These are phyloP conservation scores for Fusarium nematophilum DNA, from an alignment of 2,329 filamentous ascomycete species.

Conservation along the genomic window DNA sequence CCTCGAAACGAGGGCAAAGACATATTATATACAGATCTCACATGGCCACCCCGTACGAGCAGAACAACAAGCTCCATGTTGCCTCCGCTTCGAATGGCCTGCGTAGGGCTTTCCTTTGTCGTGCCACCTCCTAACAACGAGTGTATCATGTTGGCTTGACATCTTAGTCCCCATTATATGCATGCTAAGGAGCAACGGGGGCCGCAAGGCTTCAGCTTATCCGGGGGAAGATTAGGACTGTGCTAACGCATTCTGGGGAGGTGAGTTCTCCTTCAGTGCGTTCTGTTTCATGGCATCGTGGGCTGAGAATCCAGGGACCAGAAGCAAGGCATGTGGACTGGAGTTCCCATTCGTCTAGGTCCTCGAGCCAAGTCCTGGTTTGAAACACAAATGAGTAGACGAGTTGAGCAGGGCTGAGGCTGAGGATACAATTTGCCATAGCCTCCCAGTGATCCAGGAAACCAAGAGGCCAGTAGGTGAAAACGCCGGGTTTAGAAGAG, in stretches of 20 bases:
- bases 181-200: background rate
- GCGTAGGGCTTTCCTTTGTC: slow-evolving; percentile 4
- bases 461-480: slow-evolving; percentile 1
- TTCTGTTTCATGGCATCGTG: slow-evolving; percentile 1
- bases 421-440: background rate
- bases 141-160: slow-evolving; percentile 21
- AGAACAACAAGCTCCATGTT: background rate
- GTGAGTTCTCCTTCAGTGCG: background rate
- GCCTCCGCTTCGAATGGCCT: slow-evolving; percentile 1
- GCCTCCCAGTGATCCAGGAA: background rate
- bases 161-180: background rate
- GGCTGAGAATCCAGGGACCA: background rate
- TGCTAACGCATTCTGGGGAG: background rate
- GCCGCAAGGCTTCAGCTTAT: background rate
- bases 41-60: background rate
- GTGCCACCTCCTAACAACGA: slow-evolving; percentile 9
- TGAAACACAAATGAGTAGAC: slow-evolving; percentile 4
- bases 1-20: background rate
- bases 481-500: background rate
- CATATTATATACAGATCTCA: slow-evolving; percentile 4
- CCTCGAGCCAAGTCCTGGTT: background rate
- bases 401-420: background rate
- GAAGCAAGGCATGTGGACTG: background rate
- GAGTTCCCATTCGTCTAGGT: background rate
- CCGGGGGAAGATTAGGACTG: background rate